These are phyloP conservation scores for Barnettozyma wickerhamii DNA, from an alignment of 805 yeast species.

Conservation along the genomic window DNA sequence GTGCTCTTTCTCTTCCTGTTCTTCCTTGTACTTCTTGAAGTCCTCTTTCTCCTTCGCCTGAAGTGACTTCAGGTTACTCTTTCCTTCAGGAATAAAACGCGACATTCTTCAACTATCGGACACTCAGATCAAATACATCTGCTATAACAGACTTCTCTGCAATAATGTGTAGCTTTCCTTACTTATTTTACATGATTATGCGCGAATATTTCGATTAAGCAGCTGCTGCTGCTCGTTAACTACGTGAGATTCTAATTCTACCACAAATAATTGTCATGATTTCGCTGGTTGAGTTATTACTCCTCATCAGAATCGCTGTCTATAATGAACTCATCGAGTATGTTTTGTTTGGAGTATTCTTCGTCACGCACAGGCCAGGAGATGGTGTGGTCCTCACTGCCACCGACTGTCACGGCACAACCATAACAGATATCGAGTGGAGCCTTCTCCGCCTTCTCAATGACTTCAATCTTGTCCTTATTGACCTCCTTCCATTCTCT, in stretches of 20 bases:
- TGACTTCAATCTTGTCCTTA: constrained; percentile 15
- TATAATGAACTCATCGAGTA: constrained; percentile 46
- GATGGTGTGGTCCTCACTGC: constrained; percentile 32
- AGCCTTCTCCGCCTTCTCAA: constrained; percentile 9
- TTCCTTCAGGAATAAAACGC: constrained; percentile 25
- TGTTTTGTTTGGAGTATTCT: constrained; percentile 29
- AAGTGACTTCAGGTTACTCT: constrained; percentile 21
- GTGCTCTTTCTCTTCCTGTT: constrained; percentile 20
- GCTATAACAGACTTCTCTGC: no score
- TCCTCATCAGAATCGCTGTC: constrained; percentile 31
- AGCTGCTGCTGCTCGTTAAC: no score
- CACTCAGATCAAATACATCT: no score
- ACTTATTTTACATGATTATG: not conserved
- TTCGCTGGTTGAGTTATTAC: no score
- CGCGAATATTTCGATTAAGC: no score
- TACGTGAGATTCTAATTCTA: no score
- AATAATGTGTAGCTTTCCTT: no score
- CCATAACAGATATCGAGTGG: constrained; percentile 64
- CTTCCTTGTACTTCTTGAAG: constrained; percentile 14
- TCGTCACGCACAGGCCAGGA: constrained; percentile 33
- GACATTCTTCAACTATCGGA: constrained; percentile 22
- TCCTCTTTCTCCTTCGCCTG: constrained; percentile 18
- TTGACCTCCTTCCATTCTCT: constrained; percentile 30
- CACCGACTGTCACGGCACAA: constrained; percentile 61
- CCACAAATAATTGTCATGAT: no score